Percentiles rank a stretch among this genome's conserved stretches.
These are phyloP conservation scores for Condylostoma magnum DNA, from an alignment of 169 alveolate species.

Conservation along the genomic window DNA sequence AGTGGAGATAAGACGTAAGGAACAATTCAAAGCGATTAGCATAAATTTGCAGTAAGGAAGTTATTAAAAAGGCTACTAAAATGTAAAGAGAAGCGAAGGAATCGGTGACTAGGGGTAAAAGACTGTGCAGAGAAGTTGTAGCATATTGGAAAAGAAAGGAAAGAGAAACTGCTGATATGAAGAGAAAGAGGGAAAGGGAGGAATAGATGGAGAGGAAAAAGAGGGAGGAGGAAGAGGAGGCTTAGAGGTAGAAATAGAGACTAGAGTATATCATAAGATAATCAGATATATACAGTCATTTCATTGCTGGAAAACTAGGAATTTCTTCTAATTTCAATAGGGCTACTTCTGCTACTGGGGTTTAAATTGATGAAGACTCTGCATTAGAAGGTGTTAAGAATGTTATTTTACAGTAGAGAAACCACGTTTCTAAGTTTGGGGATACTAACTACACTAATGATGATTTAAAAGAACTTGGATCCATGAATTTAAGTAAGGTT, in stretches of 20 bases:
- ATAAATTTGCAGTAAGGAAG: conserved; percentile 71
- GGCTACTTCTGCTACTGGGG: conserved; percentile 32
- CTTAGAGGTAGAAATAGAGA: conserved; percentile 72
- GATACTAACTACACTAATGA: conserved; percentile 35
- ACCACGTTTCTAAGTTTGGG: conserved; percentile 59
- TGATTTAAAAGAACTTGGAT: conserved; percentile 32
- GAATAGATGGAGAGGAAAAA: conserved; percentile 76
- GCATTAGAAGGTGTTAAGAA: conserved; percentile 54
- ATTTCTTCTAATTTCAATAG: conserved; percentile 55
- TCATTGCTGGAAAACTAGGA: conserved; percentile 87
- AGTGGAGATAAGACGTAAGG: conserved; percentile 67
- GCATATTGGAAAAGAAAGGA: conserved; percentile 81
- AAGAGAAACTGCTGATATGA: conserved; percentile 81
- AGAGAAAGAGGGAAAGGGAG: conserved; percentile 76
- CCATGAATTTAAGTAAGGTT: conserved; percentile 21
- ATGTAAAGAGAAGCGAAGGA: conserved; percentile 74
- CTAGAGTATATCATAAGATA: conserved; percentile 82
- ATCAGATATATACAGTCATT: conserved; percentile 82
- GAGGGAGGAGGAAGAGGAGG: conserved; percentile 84
- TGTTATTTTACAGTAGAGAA: conserved; percentile 53
- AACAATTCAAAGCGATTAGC: conserved; percentile 67
- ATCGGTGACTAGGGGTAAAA: conserved; percentile 64
- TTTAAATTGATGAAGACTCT: conserved; percentile 52
- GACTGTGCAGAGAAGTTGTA: conserved; percentile 77
- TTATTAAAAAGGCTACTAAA: conserved; percentile 70